A percentile compares a stretch with the other conserved stretches of the same genome.
Evolutionary conservation across 1,139 yeast species (phyloP).

Genomic region (Saccharomyces hybrid): DNA sequence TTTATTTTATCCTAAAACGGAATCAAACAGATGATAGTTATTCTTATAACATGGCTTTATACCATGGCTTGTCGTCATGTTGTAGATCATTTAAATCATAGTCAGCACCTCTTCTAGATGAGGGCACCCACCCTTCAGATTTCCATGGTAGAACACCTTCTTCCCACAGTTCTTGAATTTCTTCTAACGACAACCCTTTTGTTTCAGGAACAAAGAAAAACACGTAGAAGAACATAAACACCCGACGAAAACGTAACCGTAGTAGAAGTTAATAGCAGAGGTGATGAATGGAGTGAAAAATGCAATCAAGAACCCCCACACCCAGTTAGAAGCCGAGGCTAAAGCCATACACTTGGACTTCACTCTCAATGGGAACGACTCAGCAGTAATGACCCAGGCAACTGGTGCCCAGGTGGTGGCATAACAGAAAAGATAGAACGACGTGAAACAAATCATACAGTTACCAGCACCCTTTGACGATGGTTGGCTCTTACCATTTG

Average conservation of each 20-base stretch:
- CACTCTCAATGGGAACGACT: slow-evolving; percentile 66
- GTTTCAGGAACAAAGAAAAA: slow-evolving; percentile 61
- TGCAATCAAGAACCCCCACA: slow-evolving; percentile 64
- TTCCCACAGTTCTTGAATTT: slow-evolving; percentile 51
- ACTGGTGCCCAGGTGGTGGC: slow-evolving; percentile 81
- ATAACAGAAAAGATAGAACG: slow-evolving; percentile 66
- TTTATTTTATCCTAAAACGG: too few relatives aligned
- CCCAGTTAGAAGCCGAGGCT: slow-evolving; percentile 63
- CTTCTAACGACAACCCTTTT: slow-evolving; percentile 59
- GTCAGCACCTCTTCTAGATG: slow-evolving; percentile 28
- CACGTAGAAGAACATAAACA: slow-evolving; percentile 50
- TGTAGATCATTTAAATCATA: slow-evolving; percentile 13
- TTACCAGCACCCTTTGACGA: slow-evolving; percentile 46
- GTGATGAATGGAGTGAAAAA: slow-evolving; percentile 39
- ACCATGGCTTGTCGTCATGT: slow-evolving; percentile 6
- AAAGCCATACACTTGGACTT: slow-evolving; percentile 68
- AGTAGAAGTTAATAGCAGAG: slow-evolving; percentile 30
- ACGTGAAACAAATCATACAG: slow-evolving; percentile 67
- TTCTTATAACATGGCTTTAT: too few relatives aligned
- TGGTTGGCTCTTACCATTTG: slow-evolving; percentile 46
- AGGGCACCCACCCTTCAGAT: slow-evolving; percentile 26
- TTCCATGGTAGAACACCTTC: slow-evolving; percentile 37
- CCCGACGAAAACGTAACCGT: slow-evolving; percentile 66
- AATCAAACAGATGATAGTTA: too few relatives aligned
- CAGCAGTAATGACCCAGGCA: slow-evolving; percentile 60